Base-by-base conservation (phyloP, 345 rosid species). In the Lepidium didymum region DNA sequence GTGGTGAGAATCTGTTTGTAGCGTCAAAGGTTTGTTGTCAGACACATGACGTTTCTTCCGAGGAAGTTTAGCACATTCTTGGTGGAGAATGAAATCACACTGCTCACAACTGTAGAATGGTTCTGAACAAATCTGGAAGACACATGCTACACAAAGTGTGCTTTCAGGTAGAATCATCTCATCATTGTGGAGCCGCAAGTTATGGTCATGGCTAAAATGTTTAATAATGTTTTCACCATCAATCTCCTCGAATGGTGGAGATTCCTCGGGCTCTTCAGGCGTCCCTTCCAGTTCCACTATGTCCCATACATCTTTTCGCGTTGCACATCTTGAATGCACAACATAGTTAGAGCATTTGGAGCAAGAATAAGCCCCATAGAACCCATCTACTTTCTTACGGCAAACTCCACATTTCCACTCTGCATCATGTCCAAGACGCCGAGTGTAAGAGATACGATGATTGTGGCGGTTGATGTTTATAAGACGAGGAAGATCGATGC, bases 131-230 rank as follows among this genome's bases (percentile, higher is more conserved):
- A 71, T 36, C 14, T 62, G 33, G 25, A 62, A 16, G 6, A 25
- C 47, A 14, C 74, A 59, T 6, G 67, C 74, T 1, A 1, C 6
- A 27, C 74, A 69, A 2, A 60, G 4, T 51, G 0, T 50, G 27
- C 2, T 69, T 50, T 69, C 74, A 1, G 7, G 15, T 8, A 29
- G 25, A 9, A 29, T 59, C 25, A 0, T 0, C 0, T 15, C 73
- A 57, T 57, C 58, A 3, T 47, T 58, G 33, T 49, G 40, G 53
- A 41, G 4, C 23, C 0, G 16, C 15, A 68, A 45, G n/a, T 34
- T n/a, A 35, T 68, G 72, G 16, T 59, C 36, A 60, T 69, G 60
- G 53, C 59, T 29, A 2, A 59, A 59, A 69, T 69, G 74, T 31
- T 33, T 60, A 2, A 69, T 69, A 0, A 44, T 60, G 8, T 2